These are phyloP conservation scores for Maudiozyma humilis DNA, from an alignment of 1,139 yeast species.

Conservation along the genomic window DNA sequence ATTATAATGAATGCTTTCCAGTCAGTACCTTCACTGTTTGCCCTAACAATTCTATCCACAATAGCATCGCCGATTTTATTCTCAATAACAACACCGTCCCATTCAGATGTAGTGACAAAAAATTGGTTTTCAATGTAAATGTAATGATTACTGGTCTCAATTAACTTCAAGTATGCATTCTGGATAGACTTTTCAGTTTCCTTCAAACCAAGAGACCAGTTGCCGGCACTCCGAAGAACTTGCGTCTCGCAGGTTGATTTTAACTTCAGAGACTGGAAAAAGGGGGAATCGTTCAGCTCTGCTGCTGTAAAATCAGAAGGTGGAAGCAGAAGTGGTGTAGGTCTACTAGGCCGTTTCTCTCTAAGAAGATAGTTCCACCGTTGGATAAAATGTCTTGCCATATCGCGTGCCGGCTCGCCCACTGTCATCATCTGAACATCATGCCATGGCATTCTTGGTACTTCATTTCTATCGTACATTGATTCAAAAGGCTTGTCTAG, in stretches of 20 bases:
- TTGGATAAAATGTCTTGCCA: constrained; percentile 90
- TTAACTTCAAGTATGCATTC: constrained; percentile 81
- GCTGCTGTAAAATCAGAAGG: constrained; percentile 78
- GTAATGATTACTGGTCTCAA: constrained; percentile 87
- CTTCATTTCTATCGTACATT: constrained; percentile 73
- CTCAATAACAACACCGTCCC: constrained; percentile 78
- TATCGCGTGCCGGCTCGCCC: constrained; percentile 93
- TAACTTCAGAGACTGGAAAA: constrained; percentile 31
- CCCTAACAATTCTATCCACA: constrained; percentile 86
- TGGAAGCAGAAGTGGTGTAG: constrained; percentile 85
- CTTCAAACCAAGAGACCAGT: constrained; percentile 85
- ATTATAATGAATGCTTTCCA: constrained; percentile 92
- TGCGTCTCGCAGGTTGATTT: constrained; percentile 89
- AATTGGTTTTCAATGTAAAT: constrained; percentile 93
- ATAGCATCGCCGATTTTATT: constrained; percentile 94
- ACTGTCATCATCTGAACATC: constrained; percentile 94
- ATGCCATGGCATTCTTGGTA: constrained; percentile 99
- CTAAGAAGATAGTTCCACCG: constrained; percentile 93
- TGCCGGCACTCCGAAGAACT: constrained; percentile 76
- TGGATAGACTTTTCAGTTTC: constrained; percentile 86
- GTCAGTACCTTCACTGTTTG: constrained; percentile 61
- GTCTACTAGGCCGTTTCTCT: constrained; percentile 89
- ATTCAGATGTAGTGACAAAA: constrained; percentile 77
- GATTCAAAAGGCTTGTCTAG: constrained; percentile 84
- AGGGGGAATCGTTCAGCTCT: constrained; percentile 54